A percentile compares a stretch with the other conserved stretches of the same genome.
phyloP scores from a whole-genome alignment of 768 basidiomycete genomes.

The Tylopilus intermedius region DNA sequence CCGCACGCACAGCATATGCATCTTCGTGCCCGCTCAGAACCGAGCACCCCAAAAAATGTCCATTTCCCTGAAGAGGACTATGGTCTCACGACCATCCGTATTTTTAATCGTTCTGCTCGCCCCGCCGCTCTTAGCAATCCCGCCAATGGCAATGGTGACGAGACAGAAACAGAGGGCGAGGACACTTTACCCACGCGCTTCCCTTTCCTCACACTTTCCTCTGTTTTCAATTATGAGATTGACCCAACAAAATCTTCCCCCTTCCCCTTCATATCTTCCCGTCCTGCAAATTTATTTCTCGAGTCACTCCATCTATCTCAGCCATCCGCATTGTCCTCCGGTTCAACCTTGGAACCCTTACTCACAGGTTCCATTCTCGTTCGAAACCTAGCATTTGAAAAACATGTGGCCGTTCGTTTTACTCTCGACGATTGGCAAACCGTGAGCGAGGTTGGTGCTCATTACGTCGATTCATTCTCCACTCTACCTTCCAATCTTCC shows the following conservation, averaged over 20 bases:
- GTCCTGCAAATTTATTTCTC: constrained; percentile 31
- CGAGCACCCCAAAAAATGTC: constrained; percentile 75
- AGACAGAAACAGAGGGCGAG: constrained; percentile 42
- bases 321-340: constrained; percentile 5
- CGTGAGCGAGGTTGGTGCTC: constrained; percentile 74
- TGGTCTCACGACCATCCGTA: constrained; percentile 54
- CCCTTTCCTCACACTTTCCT: constrained; percentile 26
- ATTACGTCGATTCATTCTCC: constrained; percentile 40
- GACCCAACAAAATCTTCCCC: constrained; percentile 16
- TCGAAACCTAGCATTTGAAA: constrained; percentile 82
- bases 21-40: constrained; percentile 49
- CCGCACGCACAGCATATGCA: constrained; percentile 6
- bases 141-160: constrained; percentile 26
- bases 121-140: constrained; percentile 51
- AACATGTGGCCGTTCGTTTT: constrained; percentile 79
- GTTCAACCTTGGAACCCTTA: constrained; percentile 19
- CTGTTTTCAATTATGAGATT: constrained; percentile 18
- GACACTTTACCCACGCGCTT: constrained; percentile 7
- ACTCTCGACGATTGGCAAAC: constrained; percentile 95
- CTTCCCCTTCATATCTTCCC: constrained; percentile 1
- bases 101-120: constrained; percentile 64
- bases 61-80: constrained; percentile 74
- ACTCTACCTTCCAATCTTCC: constrained; percentile 30
- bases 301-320: constrained; percentile 34
- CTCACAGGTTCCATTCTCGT: constrained; percentile 78